Base-by-base conservation (phyloP, 768 basidiomycete species). In the Kwoniella sp. region DNA sequence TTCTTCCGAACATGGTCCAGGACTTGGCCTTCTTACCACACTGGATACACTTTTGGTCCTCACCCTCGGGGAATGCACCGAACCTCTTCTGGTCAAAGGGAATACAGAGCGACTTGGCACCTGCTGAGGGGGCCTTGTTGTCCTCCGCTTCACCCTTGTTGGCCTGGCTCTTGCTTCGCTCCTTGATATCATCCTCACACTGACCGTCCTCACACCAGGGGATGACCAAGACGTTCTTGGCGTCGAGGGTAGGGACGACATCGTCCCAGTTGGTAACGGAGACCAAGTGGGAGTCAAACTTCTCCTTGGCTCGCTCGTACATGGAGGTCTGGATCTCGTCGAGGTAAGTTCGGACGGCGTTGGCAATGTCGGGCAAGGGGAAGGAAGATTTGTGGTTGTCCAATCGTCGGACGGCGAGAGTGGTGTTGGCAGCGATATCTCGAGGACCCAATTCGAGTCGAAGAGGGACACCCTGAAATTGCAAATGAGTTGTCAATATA, bases 161-260 rank as follows among this genome's bases (percentile, higher is more conserved):
- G 69, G 63, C 70, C 49, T 89, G 86, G 79, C 87, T 84, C 60
- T 87, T 91, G 76, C 88, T 91, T 66, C 90, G 85, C 73, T 98
- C 92, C 83, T 99, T 98, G 84, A 99, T 97, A 73, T 93, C 91
- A 78, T 99, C 95, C 80, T 99, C 96, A 76, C 96, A 99, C 15
- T 84, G 85, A 77, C 90, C 91, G 21, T 83, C 85, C 81, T 98
- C 92, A 80, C 96, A 98, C 96, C 96, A 99, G 2, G 96, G 96
- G 63, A 98, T 86, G 58, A 89, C 89, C 22, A 89, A 87, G 37
- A 92, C 84, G 76, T 88, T 87, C 83, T 96, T 97, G 77, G 83
- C 83, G 80, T 99, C 95, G 47, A 99, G 83, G 9, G 89, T 85
- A 3, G 94, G 92, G 17, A 99, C 94, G 58, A 98, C 83, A 62